These are phyloP conservation scores for Biancaea sappan DNA, from an alignment of 306 rosid genomes.

Conservation along the genomic window DNA sequence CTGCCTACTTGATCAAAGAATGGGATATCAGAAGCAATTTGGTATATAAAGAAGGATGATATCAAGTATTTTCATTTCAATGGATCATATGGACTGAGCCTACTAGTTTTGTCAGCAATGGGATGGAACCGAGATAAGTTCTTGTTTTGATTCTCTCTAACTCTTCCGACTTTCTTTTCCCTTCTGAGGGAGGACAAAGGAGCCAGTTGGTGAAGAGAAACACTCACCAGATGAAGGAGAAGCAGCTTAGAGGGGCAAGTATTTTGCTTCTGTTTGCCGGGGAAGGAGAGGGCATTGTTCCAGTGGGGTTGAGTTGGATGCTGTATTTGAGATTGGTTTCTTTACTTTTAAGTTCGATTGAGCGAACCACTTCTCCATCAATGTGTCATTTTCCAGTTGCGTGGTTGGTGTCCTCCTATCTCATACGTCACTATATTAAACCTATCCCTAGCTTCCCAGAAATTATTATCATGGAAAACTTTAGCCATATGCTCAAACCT, in stretches of 20 bases:
- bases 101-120: slow-evolving; percentile 1
- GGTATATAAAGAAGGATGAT: slow-evolving; percentile 23
- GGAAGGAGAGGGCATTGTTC: no score
- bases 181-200: slow-evolving; percentile 1
- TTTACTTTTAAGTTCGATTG: no score
- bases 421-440: not conserved
- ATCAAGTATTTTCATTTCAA: slow-evolving; percentile 18
- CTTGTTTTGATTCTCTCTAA: slow-evolving; percentile 4
- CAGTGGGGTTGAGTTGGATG: no score
- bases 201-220: slow-evolving; percentile 8
- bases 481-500: not conserved
- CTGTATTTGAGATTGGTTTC: not conserved
- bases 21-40: slow-evolving; percentile 23
- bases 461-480: no score
- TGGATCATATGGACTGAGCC: slow-evolving; percentile 14
- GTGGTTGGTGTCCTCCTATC: no score
- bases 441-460: not conserved
- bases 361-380: no score
- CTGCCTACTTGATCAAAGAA: slow-evolving; percentile 17
- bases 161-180: not conserved
- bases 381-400: no score
- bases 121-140: slow-evolving; percentile 15
- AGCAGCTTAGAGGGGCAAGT: not conserved
- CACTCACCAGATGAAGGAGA: not conserved
- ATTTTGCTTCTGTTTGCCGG: not conserved